Percentiles rank a stretch among this genome's conserved stretches.
These are phyloP conservation scores for Leptographium flavum DNA, from an alignment of 2,329 filamentous ascomycete species.

Conservation along the genomic window DNA sequence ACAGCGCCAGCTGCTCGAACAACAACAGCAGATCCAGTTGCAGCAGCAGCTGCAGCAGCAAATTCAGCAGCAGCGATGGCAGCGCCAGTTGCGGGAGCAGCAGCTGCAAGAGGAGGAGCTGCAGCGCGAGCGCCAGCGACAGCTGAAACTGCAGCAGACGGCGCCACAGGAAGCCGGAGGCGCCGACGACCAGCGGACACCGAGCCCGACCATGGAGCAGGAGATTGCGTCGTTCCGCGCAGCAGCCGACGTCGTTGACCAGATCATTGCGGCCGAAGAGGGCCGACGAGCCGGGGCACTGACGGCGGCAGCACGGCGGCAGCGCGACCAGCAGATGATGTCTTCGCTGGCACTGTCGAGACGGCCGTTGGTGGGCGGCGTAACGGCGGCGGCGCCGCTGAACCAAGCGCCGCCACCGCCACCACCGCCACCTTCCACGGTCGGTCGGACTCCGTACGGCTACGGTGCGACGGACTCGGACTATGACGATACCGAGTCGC, in stretches of 20 bases:
- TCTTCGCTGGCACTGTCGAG: neutral
- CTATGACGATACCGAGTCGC: constrained; percentile 20
- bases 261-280: constrained; percentile 30
- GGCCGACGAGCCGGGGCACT: constrained; percentile 10
- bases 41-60: neutral
- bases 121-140: neutral
- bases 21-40: neutral
- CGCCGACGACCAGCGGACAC: constrained; percentile 3
- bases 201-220: constrained; percentile 27
- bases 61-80: neutral
- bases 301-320: constrained; percentile 12
- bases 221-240: constrained; percentile 33
- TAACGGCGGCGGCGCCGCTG: neutral
- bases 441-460: neutral
- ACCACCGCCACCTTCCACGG: constrained; percentile 1
- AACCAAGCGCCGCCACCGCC: neutral
- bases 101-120: neutral
- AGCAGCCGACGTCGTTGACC: constrained; percentile 29
- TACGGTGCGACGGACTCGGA: constrained; percentile 6
- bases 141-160: neutral
- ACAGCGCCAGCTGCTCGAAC: neutral
- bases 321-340: constrained; percentile 1
- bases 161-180: neutral
- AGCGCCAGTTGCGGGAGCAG: neutral
- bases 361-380: no score